Percentiles rank a stretch among this genome's conserved stretches.
These are phyloP conservation scores for Eucalyptus paniculata DNA, from an alignment of 345 rosid species.

Conservation along the genomic window DNA sequence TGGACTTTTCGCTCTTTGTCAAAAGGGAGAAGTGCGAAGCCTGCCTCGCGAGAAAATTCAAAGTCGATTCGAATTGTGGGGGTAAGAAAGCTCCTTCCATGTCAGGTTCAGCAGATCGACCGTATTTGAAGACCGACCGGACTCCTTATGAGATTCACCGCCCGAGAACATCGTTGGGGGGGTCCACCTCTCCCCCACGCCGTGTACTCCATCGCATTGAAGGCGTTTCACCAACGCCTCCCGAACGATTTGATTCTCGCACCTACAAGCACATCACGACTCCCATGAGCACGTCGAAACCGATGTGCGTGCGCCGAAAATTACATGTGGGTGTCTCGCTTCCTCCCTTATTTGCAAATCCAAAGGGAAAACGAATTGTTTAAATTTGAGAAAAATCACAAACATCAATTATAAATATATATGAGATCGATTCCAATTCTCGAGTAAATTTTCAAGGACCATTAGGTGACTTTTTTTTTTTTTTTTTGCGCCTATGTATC, in stretches of 20 bases:
- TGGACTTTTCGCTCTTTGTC: not conserved
- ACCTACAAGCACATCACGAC: not conserved
- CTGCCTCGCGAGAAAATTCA: not conserved
- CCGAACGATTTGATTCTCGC: not conserved
- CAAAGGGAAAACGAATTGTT: not conserved
- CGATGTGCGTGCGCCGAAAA: not conserved
- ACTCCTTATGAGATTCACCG: not conserved
- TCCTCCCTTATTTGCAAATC: not conserved
- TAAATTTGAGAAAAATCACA: not conserved
- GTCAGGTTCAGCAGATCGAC: not conserved
- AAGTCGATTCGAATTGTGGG: not conserved
- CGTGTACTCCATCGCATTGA: not conserved
- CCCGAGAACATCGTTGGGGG: not conserved
- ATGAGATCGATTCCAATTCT: not conserved
- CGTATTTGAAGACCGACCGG: not conserved
- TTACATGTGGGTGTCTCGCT: not conserved
- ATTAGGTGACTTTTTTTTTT: no score
- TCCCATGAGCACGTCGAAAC: not conserved
- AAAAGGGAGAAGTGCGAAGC: not conserved
- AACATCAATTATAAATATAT: not conserved
- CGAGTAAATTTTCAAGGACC: no score
- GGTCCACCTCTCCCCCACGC: not conserved
- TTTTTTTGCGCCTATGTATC: no score
- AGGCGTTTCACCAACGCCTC: not conserved
- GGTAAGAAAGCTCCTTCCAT: not conserved